Evolutionary conservation across 108 stramenopile species (phyloP).

Genomic region (Aurantiochytrium sp.): DNA sequence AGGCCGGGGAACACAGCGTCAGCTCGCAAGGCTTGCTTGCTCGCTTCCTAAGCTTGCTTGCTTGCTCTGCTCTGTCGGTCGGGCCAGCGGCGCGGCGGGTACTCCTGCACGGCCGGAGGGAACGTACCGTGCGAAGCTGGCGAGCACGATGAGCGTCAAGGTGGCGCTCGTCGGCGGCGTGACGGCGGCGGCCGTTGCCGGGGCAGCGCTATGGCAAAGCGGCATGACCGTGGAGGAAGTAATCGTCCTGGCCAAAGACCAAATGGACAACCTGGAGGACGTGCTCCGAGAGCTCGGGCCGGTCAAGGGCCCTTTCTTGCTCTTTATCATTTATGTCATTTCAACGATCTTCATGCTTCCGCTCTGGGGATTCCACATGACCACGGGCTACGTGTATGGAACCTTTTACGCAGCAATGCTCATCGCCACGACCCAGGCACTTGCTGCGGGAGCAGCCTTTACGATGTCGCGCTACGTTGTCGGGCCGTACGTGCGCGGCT

Average conservation of each 20-base stretch:
- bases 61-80: not conserved
- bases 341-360: slow-evolving; percentile 11
- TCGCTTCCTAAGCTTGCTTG: not conserved
- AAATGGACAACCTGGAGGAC: slow-evolving; percentile 16
- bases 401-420: slow-evolving; percentile 3
- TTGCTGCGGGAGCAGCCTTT: not conserved
- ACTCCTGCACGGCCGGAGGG: not conserved
- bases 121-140: no score
- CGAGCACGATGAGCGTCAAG: not conserved
- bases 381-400: not conserved
- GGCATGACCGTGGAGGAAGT: not conserved
- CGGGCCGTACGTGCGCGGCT: not conserved
- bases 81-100: not conserved
- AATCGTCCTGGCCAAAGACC: not conserved
- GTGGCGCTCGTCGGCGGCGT: not conserved
- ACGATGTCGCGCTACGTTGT: not conserved
- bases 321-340: not conserved
- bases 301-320: not conserved
- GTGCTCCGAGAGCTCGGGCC: not conserved
- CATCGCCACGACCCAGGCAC: not conserved
- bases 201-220: not conserved
- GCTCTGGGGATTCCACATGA: slow-evolving; percentile 17
- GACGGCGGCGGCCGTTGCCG: not conserved
- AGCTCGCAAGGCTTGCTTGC: no score
- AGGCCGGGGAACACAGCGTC: no score